phyloP scores from a whole-genome alignment of 2,329 filamentous ascomycete genomes.

The Cercospora citrullina region DNA sequence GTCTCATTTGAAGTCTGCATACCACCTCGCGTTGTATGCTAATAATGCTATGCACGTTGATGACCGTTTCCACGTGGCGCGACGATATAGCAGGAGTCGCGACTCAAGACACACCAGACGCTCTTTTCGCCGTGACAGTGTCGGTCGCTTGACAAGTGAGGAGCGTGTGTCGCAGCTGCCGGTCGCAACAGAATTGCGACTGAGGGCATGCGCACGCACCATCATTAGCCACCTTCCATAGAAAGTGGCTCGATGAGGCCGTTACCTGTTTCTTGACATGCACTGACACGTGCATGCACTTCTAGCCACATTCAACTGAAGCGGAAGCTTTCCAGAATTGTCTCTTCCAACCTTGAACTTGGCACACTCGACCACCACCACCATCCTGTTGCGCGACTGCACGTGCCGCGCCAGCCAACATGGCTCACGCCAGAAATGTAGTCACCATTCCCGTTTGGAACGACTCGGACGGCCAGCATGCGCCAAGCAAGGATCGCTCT shows the following conservation, averaged over 20 bases:
- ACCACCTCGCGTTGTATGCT: not conserved
- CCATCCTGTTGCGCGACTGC: not conserved
- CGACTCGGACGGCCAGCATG: slow-evolving; percentile 23
- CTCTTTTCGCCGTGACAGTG: not conserved
- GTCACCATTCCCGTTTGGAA: slow-evolving; percentile 15
- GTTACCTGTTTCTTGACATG: not conserved
- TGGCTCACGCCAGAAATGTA: slow-evolving; percentile 6
- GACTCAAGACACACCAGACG: not conserved
- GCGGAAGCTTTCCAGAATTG: no score
- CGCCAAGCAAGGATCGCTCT: not conserved
- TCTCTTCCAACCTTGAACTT: not conserved
- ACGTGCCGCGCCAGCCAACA: not conserved
- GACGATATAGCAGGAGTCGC: not conserved
- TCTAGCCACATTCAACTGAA: not conserved
- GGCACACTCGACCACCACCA: not conserved
- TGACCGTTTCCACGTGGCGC: not conserved
- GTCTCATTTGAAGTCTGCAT: not conserved
- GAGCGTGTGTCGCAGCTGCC: not conserved
- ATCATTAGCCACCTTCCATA: not conserved
- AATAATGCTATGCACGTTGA: no score
- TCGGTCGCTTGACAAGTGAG: not conserved
- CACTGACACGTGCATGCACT: not conserved
- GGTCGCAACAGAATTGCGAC: not conserved
- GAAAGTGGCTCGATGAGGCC: not conserved
- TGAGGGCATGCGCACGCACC: not conserved